These are phyloP conservation scores for Aspergillus luchuensis DNA, from an alignment of 2,329 filamentous ascomycete genomes.

Conservation along the genomic window DNA sequence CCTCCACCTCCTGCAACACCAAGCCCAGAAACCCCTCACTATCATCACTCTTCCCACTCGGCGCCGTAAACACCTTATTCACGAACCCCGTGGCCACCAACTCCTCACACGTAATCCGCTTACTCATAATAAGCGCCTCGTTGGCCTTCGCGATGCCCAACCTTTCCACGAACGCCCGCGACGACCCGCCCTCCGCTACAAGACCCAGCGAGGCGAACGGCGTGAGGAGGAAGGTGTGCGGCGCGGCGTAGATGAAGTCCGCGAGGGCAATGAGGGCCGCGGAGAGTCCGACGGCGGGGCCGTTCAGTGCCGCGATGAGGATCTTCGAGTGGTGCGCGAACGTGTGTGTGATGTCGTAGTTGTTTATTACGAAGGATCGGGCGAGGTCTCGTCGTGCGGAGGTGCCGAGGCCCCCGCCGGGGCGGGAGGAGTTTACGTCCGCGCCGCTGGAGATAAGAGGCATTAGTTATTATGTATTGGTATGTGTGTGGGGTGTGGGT, in stretches of 20 bases:
- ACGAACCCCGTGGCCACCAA: slow-evolving; percentile 77
- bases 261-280: slow-evolving; percentile 80
- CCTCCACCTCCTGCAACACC: slow-evolving; percentile 78
- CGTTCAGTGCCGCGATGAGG: slow-evolving; percentile 87
- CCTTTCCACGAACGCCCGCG: slow-evolving; percentile 73
- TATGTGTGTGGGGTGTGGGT: not conserved
- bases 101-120: slow-evolving; percentile 71
- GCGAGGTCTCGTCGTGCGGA: slow-evolving; percentile 62
- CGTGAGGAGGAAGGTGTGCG: slow-evolving; percentile 81
- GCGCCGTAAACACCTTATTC: slow-evolving; percentile 72
- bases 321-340: slow-evolving; percentile 96
- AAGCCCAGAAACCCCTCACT: slow-evolving; percentile 68
- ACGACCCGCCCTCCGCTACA: slow-evolving; percentile 84
- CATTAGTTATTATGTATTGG: not conserved
- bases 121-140: slow-evolving; percentile 90
- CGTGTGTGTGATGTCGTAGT: slow-evolving; percentile 84
- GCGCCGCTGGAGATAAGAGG: slow-evolving; percentile 62
- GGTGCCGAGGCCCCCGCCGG: slow-evolving; percentile 43
- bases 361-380: slow-evolving; percentile 74
- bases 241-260: slow-evolving; percentile 89
- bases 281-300: slow-evolving; percentile 83
- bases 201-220: slow-evolving; percentile 89
- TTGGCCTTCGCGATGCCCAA: slow-evolving; percentile 82
- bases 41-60: slow-evolving; percentile 60
- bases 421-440: slow-evolving; percentile 65